A percentile compares a stretch with the other conserved stretches of the same genome.
These are phyloP conservation scores for Poterioochromonas sp. DNA, from an alignment of 352 stramenopile species.

Conservation along the genomic window DNA sequence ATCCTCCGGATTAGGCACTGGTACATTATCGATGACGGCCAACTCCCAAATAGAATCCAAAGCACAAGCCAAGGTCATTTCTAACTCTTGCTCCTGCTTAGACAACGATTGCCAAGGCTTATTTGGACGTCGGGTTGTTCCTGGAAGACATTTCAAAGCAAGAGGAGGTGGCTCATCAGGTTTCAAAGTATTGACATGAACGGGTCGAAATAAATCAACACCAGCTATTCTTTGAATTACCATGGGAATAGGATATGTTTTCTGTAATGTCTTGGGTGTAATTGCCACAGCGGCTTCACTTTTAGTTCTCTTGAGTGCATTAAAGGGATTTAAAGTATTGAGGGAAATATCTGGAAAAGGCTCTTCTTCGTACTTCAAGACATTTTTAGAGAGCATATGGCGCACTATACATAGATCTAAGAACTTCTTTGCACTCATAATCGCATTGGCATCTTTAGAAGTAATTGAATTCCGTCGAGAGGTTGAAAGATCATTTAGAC, in stretches of 20 bases:
- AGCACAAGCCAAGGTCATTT: background rate
- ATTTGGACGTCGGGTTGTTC: background rate
- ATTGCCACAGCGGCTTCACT: background rate
- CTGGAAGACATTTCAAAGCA: background rate
- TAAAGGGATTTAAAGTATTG: background rate
- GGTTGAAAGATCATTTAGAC: no score
- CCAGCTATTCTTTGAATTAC: background rate
- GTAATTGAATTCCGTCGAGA: no score
- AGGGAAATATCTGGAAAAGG: background rate
- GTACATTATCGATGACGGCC: background rate
- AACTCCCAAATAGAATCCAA: conserved; percentile 3
- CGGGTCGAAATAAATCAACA: background rate
- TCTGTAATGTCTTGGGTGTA: background rate
- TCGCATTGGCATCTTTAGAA: background rate
- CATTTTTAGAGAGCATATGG: background rate
- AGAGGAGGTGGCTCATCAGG: conserved; percentile 1
- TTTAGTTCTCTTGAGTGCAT: background rate
- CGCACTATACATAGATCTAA: background rate
- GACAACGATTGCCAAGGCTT: conserved; percentile 17
- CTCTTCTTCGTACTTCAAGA: background rate
- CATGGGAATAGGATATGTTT: background rate
- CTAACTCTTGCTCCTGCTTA: background rate
- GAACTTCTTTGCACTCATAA: conserved; percentile 28
- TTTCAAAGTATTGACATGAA: background rate
- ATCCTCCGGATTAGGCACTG: conserved; percentile 14